phyloP scores from a whole-genome alignment of 306 rosid species.

The Quercus mongolica region DNA sequence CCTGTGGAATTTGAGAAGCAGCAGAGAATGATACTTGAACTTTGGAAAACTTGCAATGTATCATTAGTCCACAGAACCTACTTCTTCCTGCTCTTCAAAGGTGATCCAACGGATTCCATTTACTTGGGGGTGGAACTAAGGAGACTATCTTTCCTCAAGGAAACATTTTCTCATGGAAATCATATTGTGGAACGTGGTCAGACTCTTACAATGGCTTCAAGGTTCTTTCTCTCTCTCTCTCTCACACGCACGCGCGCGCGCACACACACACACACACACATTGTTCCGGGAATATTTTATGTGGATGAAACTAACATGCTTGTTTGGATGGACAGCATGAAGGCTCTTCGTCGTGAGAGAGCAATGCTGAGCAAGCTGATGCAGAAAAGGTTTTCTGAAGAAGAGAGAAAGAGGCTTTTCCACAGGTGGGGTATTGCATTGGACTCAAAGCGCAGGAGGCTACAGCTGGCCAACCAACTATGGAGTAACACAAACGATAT shows the following conservation, averaged over 20 bases:
- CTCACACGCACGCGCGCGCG: background rate
- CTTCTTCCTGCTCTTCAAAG: conserved; percentile 92
- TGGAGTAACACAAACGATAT: conserved; percentile 61
- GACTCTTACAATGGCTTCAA: conserved; percentile 60
- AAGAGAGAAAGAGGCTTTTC: conserved; percentile 64
- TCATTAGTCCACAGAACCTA: conserved; percentile 94
- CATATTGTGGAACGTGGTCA: conserved; percentile 50
- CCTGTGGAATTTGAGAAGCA: conserved; percentile 73
- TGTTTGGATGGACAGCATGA: conserved; percentile 49
- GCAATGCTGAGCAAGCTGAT: conserved; percentile 68
- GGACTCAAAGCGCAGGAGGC: conserved; percentile 85
- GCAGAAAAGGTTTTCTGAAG: conserved; percentile 68
- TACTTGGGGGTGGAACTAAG: conserved; percentile 93
- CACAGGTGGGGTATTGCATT: conserved; percentile 70
- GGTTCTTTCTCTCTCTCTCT: conserved; percentile 48
- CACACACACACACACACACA: background rate
- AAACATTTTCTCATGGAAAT: conserved; percentile 62
- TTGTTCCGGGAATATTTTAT: background rate
- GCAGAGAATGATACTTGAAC: conserved; percentile 69
- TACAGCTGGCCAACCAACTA: conserved; percentile 62
- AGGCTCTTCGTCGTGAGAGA: conserved; percentile 71
- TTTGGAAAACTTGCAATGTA: conserved; percentile 86
- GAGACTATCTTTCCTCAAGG: conserved; percentile 77
- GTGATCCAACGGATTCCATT: conserved; percentile 86
- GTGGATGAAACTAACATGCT: conserved; percentile 13